These are phyloP conservation scores for Monilinia vaccinii-corymbosi DNA, from an alignment of 2,329 filamentous ascomycete species.

Conservation along the genomic window DNA sequence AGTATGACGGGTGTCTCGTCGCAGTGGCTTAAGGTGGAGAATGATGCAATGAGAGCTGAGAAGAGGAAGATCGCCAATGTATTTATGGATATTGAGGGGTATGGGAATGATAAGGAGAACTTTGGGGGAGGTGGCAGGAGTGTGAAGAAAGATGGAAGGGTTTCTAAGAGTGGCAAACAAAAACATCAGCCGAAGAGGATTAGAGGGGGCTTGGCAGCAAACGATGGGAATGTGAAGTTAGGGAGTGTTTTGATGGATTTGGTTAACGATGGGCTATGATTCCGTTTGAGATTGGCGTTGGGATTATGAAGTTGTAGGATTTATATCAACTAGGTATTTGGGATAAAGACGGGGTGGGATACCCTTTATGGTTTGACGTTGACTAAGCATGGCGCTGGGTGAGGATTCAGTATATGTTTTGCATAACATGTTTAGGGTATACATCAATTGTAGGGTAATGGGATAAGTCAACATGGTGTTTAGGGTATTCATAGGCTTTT, in stretches of 20 bases:
- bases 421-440: not conserved
- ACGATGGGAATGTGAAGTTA: conserved; percentile 31
- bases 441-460: not conserved
- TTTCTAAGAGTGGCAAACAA: not conserved
- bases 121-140: not conserved
- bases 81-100: not conserved
- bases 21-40: conserved; percentile 11
- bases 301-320: not conserved
- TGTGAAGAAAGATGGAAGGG: not conserved
- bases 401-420: not conserved
- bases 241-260: conserved; percentile 54
- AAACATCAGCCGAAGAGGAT: conserved; percentile 39
- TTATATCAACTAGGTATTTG: not conserved
- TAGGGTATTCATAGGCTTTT: not conserved
- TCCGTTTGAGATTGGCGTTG: not conserved
- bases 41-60: not conserved
- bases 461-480: not conserved
- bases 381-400: not conserved
- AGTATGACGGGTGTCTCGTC: conserved; percentile 12
- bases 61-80: not conserved
- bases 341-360: not conserved
- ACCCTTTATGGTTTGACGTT: not conserved
- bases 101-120: not conserved
- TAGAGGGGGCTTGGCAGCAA: conserved; percentile 49
- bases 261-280: conserved; percentile 49